These are phyloP conservation scores for Colletotrichum phormii DNA, from an alignment of 2,329 filamentous ascomycete genomes.

Conservation along the genomic window DNA sequence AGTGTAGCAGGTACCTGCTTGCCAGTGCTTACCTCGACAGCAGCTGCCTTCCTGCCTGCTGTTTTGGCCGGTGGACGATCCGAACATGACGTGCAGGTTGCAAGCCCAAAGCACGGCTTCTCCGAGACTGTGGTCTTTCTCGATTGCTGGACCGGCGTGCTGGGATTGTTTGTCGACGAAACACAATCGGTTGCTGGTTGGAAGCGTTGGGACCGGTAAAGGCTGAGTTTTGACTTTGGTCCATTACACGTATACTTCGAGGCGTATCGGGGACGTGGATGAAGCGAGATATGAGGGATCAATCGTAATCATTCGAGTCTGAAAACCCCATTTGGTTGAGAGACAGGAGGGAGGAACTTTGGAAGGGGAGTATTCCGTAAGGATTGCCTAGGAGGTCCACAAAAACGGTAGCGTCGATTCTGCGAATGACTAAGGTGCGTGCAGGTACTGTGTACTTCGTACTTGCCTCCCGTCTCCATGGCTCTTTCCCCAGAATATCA, in stretches of 20 bases:
- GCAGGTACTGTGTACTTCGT: not conserved
- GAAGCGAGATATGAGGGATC: constrained; percentile 22
- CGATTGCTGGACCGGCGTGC: not conserved
- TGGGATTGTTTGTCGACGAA: not conserved
- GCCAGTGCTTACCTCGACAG: not conserved
- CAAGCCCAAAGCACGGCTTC: not conserved
- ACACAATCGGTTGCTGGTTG: not conserved
- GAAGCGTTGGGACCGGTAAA: not conserved
- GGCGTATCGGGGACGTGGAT: not conserved
- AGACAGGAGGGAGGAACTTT: not conserved
- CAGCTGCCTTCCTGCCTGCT: not conserved
- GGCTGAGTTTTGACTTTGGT: not conserved
- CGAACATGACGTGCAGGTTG: constrained; percentile 12
- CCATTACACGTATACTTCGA: not conserved
- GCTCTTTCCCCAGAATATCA: constrained; percentile 3
- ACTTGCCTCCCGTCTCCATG: not conserved
- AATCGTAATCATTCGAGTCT: constrained; percentile 2
- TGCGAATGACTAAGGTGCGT: not conserved
- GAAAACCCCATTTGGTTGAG: not conserved
- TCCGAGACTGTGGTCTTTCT: not conserved
- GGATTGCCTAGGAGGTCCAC: not conserved
- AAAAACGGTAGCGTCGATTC: not conserved
- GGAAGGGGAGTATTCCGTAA: too few species aligned
- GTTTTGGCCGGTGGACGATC: not conserved
- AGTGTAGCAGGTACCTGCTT: not conserved